Conservation (phyloP, 139 green algal genomes). For the Eudorina sp. region DNA sequence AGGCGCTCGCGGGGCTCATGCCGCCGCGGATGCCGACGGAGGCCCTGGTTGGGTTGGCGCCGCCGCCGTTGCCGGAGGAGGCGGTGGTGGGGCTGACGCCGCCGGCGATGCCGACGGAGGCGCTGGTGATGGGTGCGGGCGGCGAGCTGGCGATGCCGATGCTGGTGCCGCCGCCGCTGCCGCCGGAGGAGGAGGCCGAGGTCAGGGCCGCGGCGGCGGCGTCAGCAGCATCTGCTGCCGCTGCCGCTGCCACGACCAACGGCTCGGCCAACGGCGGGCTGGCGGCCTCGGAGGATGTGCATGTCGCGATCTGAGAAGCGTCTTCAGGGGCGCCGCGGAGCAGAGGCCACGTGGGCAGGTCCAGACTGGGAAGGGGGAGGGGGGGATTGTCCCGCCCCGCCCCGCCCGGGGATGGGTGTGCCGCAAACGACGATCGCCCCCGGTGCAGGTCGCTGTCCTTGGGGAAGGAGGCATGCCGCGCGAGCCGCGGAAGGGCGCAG, state of each 20-base stretch:
- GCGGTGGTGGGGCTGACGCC: neutral
- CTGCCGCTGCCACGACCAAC: neutral
- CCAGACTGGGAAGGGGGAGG: neutral
- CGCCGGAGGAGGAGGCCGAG: neutral
- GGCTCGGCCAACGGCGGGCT: too few species aligned
- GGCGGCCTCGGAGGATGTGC: neutral
- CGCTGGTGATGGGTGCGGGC: neutral
- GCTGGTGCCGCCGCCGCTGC: slow-evolving; percentile 3
- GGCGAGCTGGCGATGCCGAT: neutral
- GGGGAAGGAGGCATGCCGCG: too few species aligned
- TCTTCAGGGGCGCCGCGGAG: neutral
- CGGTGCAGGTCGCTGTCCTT: too few species aligned
- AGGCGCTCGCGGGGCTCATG: neutral
- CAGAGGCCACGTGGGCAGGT: neutral
- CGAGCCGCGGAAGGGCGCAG: too few species aligned
- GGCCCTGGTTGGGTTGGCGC: neutral
- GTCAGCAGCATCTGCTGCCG: too few species aligned
- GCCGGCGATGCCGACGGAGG: neutral
- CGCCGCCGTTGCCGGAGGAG: neutral
- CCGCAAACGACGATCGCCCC: too few species aligned
- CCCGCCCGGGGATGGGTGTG: too few species aligned
- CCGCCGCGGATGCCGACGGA: neutral
- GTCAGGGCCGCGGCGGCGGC: neutral
- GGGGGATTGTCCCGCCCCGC: too few species aligned
- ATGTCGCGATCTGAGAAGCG: neutral